These are phyloP conservation scores for Termitomyces sp. DNA, from an alignment of 768 basidiomycete genomes.

Conservation along the genomic window DNA sequence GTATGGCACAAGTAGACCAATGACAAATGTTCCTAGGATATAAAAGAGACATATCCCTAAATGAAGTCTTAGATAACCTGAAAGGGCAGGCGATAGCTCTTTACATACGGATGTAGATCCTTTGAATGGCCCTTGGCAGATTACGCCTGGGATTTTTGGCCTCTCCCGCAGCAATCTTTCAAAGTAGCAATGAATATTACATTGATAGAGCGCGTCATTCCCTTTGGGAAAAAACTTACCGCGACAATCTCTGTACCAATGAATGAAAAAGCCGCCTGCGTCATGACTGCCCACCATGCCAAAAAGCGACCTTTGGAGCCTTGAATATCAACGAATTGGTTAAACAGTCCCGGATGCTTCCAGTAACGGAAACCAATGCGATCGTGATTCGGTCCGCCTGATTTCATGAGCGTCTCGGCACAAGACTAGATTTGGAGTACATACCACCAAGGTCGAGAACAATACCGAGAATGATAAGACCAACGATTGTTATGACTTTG, in stretches of 20 bases:
- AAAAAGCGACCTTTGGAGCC: constrained; percentile 76
- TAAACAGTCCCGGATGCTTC: constrained; percentile 87
- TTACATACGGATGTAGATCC: constrained; percentile 61
- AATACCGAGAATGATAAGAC: constrained; percentile 63
- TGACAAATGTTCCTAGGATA: constrained; percentile 61
- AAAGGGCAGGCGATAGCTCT: neutral
- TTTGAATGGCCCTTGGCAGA: constrained; percentile 57
- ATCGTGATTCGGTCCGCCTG: constrained; percentile 78
- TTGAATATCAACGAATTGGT: constrained; percentile 55
- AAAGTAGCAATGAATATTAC: constrained; percentile 4
- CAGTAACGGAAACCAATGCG: constrained; percentile 74
- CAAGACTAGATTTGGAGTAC: constrained; percentile 1
- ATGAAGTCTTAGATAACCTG: constrained; percentile 17
- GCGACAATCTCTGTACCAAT: constrained; percentile 95
- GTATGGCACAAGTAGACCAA: constrained; percentile 80
- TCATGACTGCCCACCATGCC: constrained; percentile 53
- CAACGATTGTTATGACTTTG: constrained; percentile 83
- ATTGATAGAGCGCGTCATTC: neutral
- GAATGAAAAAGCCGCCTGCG: constrained; percentile 87
- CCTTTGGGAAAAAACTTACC: constrained; percentile 33
- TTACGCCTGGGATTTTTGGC: constrained; percentile 80
- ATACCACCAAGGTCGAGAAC: constrained; percentile 76
- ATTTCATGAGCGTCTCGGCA: neutral
- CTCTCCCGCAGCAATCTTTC: constrained; percentile 81
- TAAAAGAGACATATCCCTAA: constrained; percentile 81